Evolutionary conservation across 2,329 filamentous ascomycete genomes (phyloP), one percentile per base, ranked within the genome.

Genomic region (Leptosphaerulina australis): DNA sequence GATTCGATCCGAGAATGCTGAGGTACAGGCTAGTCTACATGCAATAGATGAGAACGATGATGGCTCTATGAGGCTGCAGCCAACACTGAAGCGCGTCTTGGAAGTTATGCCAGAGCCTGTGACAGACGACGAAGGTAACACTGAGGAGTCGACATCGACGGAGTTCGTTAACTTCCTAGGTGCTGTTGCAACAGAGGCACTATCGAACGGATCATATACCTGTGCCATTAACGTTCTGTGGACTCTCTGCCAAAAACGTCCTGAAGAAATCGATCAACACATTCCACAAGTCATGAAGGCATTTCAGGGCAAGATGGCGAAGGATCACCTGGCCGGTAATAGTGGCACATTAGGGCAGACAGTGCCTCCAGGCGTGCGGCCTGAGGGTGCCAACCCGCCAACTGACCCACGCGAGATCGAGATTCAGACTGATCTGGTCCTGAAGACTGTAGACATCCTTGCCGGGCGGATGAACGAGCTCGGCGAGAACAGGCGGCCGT

Each of bases 361-460:
- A 20, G 58, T 50, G 14, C 61, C 65, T 21, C 66, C 68, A 22
- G 59, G 55, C 14, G 58, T 74, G 35, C 80, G 82, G 50, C 83
- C 86, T 15, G 81, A 84, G 12, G 65, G 81, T 76, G 55, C 78
- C 80, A 21, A 78, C 79, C 78, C 79, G 29, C 83, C 88, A 54
- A 81, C 90, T 69, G 86, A 87, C 45, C 77, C 85, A 5, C 88
- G 91, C 63, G 91, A 97, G 52, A 81, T 92, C 22, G 90, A 96
- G 65, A 84, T 95, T n/a, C 92, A 94, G 58, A 92, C 91, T 7
- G 87, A 88, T 49, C 77, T 99, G 31, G 96, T 97, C 74, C 87
- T 97, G 66, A 97, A 97, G 76, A 90, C 92, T 8, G 92, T 99
- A 55, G 92, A 97, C 65, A 86, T 97, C 50, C 89, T 96, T 17